Conservation (phyloP, 2,329 filamentous ascomycete species). For the Epichloe festucae region DNA sequence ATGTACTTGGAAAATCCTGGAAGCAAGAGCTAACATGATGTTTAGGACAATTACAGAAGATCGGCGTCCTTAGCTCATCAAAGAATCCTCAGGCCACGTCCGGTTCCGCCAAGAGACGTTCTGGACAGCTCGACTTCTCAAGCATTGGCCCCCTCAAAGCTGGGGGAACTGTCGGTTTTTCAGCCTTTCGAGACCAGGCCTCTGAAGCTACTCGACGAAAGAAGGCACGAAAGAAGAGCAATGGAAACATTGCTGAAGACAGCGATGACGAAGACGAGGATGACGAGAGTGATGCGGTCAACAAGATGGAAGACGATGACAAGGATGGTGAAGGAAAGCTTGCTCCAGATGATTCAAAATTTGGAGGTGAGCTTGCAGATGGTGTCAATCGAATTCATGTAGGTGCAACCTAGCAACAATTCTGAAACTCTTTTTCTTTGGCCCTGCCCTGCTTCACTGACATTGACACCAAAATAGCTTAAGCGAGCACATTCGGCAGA, state of each 20-base stretch:
- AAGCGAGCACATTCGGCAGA: slow-evolving; percentile 71
- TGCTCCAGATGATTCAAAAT: slow-evolving; percentile 57
- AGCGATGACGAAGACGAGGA: slow-evolving; percentile 66
- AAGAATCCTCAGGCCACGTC: slow-evolving; percentile 52
- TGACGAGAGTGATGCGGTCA: slow-evolving; percentile 45
- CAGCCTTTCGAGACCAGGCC: slow-evolving; percentile 66
- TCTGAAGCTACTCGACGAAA: slow-evolving; percentile 41
- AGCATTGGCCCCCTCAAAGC: slow-evolving; percentile 74
- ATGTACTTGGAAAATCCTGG: neutral
- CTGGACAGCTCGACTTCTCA: slow-evolving; percentile 72
- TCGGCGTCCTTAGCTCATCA: slow-evolving; percentile 67
- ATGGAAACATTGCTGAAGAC: slow-evolving; percentile 55
- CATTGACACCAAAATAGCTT: slow-evolving; percentile 38
- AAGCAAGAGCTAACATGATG: slow-evolving; percentile 1
- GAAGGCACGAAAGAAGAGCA: slow-evolving; percentile 48
- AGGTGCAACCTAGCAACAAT: slow-evolving; percentile 18
- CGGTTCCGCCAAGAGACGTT: slow-evolving; percentile 60
- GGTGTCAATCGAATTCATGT: slow-evolving; percentile 74
- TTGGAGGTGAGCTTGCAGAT: slow-evolving; percentile 63
- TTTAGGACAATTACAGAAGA: slow-evolving; percentile 85
- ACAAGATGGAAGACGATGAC: slow-evolving; percentile 54
- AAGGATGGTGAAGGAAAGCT: slow-evolving; percentile 47
- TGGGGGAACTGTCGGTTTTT: slow-evolving; percentile 81
- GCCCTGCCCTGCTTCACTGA: slow-evolving; percentile 5
- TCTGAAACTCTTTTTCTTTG: neutral